Evolutionary conservation across 106 monocot species (phyloP), one percentile per base, ranked within the genome.

Genomic region (Vanilla planifolia): DNA sequence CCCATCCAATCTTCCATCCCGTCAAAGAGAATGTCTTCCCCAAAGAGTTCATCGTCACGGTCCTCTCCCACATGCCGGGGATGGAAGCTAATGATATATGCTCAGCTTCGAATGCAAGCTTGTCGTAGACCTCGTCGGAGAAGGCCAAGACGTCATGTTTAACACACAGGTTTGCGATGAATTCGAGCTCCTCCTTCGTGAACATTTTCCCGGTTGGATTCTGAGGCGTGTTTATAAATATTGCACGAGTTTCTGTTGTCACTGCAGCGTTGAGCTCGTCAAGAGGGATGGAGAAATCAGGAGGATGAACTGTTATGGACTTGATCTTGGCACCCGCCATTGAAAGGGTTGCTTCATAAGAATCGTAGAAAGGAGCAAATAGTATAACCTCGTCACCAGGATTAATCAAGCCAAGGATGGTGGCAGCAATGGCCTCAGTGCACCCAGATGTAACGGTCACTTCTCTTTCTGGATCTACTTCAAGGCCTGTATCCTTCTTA

Each of bases 1-100:
- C 96, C 96, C 96, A 96, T 19, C 96, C 96, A 21, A 98, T 90
- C 48, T 98, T 98, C 96, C 96, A 96, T 26, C 96, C 96, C 3
- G 96, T 96, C 15, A 96, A 65, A 6, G 96, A 96, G 67, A 96
- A 96, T 28, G 96, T 96, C 51, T 96, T 96, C 10, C 96, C 96
- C 24, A 96, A 51, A 14, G 91, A 98, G 59, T 91, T 91, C 96
- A 91, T 43, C 2, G 91, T 98, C 62, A 98, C 96, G 0, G 96
- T 98, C 63, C 91, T 83, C 55, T 88, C 76, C 62, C 55, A 85
- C 96, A 98, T 98, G 16, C 81, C 91, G 6, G 81, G 81, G 33
- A 98, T 63, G 35, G 96, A 87, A 47, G 91, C 96, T 35, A 77
- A 66, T 5, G 84, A 88, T 21, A 98, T 75, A 57, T 98, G 96